Conservation (phyloP, 345 rosid genomes). For the Cardiospermum halicacabum region DNA sequence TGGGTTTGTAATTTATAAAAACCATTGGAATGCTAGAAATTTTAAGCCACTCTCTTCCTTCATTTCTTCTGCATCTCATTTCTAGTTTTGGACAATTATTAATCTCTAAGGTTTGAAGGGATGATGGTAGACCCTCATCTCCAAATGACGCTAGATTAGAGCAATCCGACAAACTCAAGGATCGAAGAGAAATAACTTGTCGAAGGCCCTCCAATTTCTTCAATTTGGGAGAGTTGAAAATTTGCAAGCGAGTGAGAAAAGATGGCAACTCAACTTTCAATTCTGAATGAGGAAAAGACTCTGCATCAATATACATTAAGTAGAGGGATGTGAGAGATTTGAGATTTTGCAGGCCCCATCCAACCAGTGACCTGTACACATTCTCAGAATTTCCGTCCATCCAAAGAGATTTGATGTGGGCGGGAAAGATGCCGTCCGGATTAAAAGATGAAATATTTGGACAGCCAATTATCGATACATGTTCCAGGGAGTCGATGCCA, state of each 20-base stretch:
- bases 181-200: slow-evolving; percentile 2
- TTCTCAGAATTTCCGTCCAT: background rate
- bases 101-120: background rate
- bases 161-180: background rate
- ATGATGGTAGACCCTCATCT: background rate
- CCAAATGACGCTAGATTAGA: background rate
- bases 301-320: slow-evolving; percentile 7
- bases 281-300: slow-evolving; percentile 15
- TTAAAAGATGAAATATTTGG: slow-evolving; percentile 5
- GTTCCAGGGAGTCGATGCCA: slow-evolving; percentile 4
- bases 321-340: background rate
- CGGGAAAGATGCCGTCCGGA: slow-evolving; percentile 13
- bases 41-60: no score
- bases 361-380: slow-evolving; percentile 9
- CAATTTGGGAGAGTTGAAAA: slow-evolving; percentile 14
- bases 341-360: slow-evolving; percentile 14
- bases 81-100: background rate
- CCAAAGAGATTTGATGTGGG: slow-evolving; percentile 11
- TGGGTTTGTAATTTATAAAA: no score
- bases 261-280: slow-evolving; percentile 14
- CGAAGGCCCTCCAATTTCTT: slow-evolving; percentile 11
- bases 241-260: background rate
- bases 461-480: background rate
- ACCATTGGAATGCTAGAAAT: no score
- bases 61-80: no score